Evolutionary conservation across 208 protist species (phyloP).

Genomic region (Trypanosoma mega): DNA sequence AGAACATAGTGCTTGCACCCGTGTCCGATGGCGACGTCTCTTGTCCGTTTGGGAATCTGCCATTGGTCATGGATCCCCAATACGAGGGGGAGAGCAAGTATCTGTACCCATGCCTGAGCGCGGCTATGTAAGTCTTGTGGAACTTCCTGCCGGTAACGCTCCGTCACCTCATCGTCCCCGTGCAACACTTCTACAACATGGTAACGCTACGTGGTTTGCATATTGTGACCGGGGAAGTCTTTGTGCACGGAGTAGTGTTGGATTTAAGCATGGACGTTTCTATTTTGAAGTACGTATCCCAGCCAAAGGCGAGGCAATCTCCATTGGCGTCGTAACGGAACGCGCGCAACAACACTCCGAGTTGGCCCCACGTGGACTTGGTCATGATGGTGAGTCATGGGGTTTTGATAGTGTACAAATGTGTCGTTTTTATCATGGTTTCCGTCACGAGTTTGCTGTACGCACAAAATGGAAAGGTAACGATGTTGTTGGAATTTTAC

Average conservation of each 20-base stretch:
- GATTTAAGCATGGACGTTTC: slow-evolving; percentile 70
- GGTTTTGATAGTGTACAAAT: slow-evolving; percentile 70
- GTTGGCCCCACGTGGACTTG: slow-evolving; percentile 33
- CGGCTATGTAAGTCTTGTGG: slow-evolving; percentile 22
- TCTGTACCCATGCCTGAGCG: not conserved
- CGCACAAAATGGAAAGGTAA: slow-evolving; percentile 73
- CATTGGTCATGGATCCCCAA: slow-evolving; percentile 20
- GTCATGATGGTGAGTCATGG: slow-evolving; percentile 78
- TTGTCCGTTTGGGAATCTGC: slow-evolving; percentile 46
- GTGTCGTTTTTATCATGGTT: slow-evolving; percentile 63
- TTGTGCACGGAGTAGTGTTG: slow-evolving; percentile 63
- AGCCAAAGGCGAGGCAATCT: slow-evolving; percentile 34
- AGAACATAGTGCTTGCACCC: slow-evolving; percentile 35
- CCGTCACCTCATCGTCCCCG: slow-evolving; percentile 22
- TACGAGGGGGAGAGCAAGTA: not conserved
- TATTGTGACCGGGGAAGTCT: slow-evolving; percentile 32
- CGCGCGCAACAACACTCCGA: slow-evolving; percentile 28
- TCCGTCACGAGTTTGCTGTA: slow-evolving; percentile 56
- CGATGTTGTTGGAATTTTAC: slow-evolving; percentile 81
- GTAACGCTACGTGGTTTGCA: slow-evolving; percentile 43
- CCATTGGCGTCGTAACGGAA: slow-evolving; percentile 70
- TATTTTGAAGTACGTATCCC: slow-evolving; percentile 89
- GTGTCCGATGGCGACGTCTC: slow-evolving; percentile 44
- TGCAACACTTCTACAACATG: slow-evolving; percentile 25
- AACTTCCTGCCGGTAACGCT: slow-evolving; percentile 15